phyloP scores from a whole-genome alignment of 2,329 filamentous ascomycete genomes.

The Calonectria hawksworthii region DNA sequence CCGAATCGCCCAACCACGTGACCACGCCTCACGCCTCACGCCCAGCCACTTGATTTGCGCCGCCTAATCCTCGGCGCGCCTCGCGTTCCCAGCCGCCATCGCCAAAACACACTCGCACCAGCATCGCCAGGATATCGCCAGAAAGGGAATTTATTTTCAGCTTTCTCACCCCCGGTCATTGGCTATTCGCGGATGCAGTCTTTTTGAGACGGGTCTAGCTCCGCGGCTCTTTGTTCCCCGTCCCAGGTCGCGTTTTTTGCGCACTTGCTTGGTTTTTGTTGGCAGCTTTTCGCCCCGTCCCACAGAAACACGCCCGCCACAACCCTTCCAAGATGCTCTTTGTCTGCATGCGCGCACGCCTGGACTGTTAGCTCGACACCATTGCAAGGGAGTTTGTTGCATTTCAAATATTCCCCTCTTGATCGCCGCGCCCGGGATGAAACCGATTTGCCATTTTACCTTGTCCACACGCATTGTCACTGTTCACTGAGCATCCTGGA shows the following conservation, averaged over 20 bases:
- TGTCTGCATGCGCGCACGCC: constrained; percentile 39
- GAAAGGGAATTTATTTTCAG: constrained; percentile 26
- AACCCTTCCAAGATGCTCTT: constrained; percentile 45
- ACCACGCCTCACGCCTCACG: constrained; percentile 32
- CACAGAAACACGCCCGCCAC: constrained; percentile 15
- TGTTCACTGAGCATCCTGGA: constrained; percentile 19
- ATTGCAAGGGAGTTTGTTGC: constrained; percentile 35
- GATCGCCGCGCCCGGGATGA: constrained; percentile 16
- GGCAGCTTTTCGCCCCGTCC: not conserved
- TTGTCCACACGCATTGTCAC: constrained; percentile 18
- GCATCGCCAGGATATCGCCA: constrained; percentile 39
- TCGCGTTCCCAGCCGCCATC: constrained; percentile 44
- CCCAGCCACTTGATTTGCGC: constrained; percentile 47
- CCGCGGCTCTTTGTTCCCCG: not conserved
- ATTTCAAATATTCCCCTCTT: constrained; percentile 29
- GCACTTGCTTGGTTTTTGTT: not conserved
- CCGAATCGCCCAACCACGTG: constrained; percentile 42
- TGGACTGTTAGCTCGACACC: constrained; percentile 34
- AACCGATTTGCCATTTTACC: constrained; percentile 21
- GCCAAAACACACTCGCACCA: constrained; percentile 45
- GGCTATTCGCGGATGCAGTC: not conserved
- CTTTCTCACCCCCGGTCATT: constrained; percentile 18
- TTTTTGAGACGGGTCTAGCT: not conserved
- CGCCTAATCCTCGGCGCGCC: constrained; percentile 54
- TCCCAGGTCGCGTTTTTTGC: not conserved